Percentiles rank a stretch among this genome's conserved stretches.
Conservation (phyloP, 2,329 filamentous ascomycete genomes). For the Neobulgaria alba region DNA sequence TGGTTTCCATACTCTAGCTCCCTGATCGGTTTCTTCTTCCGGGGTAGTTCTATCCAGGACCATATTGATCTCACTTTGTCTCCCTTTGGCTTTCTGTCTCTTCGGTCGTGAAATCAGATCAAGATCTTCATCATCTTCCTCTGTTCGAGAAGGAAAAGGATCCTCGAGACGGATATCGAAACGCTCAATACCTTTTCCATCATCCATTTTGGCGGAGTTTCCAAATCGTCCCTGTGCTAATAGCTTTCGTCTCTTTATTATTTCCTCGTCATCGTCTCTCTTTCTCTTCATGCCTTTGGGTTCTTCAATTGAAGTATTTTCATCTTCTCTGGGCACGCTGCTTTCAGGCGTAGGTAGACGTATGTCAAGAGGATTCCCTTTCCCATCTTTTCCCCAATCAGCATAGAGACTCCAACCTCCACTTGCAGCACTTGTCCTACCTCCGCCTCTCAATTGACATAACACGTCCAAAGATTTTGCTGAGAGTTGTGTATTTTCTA, state of each 20-base stretch:
- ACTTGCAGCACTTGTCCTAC: conserved; percentile 60
- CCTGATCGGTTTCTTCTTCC: conserved; percentile 24
- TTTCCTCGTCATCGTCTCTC: conserved; percentile 27
- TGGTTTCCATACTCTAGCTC: conserved; percentile 40
- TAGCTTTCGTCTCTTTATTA: conserved; percentile 49
- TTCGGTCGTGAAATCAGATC: conserved; percentile 10
- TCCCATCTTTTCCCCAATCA: conserved; percentile 33
- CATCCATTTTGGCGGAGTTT: conserved; percentile 42
- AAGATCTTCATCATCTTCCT: conserved; percentile 12
- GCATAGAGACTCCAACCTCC: conserved; percentile 78
- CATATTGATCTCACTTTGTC: conserved; percentile 20
- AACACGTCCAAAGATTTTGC: conserved; percentile 66
- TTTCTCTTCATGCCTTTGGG: conserved; percentile 22
- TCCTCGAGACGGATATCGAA: conserved; percentile 53
- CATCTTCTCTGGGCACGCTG: conserved; percentile 35
- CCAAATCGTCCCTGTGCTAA: conserved; percentile 66
- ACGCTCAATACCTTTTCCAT: conserved; percentile 53
- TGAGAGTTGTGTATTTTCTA: conserved; percentile 59
- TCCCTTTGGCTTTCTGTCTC: conserved; percentile 20
- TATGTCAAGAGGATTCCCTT: conserved; percentile 42
- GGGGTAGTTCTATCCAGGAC: conserved; percentile 21
- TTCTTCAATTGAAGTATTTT: conserved; percentile 9
- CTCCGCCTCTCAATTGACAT: conserved; percentile 58
- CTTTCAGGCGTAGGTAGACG: conserved; percentile 26
- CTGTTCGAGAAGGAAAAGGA: conserved; percentile 36